These are phyloP conservation scores for Gossypium lobatum DNA, from an alignment of 441 rosid genomes.

Conservation along the genomic window DNA sequence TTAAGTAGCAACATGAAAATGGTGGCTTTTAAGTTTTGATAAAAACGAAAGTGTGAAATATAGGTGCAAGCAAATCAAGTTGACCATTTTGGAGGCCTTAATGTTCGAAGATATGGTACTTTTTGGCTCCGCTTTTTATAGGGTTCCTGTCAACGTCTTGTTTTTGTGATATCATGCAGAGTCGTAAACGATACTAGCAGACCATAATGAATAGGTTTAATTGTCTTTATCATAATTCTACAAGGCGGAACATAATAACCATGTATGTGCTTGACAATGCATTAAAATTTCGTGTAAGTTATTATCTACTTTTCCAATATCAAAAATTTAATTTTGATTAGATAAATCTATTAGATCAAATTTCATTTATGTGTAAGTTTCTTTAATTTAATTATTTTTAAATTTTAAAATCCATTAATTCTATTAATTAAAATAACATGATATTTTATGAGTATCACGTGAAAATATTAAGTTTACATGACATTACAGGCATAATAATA, in stretches of 20 bases:
- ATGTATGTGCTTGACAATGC: too few relatives aligned
- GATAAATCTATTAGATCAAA: too few relatives aligned
- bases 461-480: too few relatives aligned
- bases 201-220: not conserved
- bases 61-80: not conserved
- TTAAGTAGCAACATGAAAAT: not conserved
- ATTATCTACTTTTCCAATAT: too few relatives aligned
- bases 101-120: not conserved
- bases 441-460: too few relatives aligned
- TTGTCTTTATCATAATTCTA: not conserved
- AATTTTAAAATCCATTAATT: too few relatives aligned
- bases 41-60: not conserved
- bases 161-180: not conserved
- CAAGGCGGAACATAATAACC: not conserved
- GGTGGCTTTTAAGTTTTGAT: conserved; percentile 6
- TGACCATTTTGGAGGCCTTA: conserved; percentile 3
- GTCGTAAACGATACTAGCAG: not conserved
- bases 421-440: too few relatives aligned
- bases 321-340: too few relatives aligned
- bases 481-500: too few relatives aligned
- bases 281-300: too few relatives aligned
- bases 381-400: too few relatives aligned
- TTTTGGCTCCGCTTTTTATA: not conserved
- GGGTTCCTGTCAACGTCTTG: conserved; percentile 3
- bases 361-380: too few relatives aligned